Base-by-base conservation (phyloP, 2,329 filamentous ascomycete genomes). In the Elsinoe ampelina region DNA sequence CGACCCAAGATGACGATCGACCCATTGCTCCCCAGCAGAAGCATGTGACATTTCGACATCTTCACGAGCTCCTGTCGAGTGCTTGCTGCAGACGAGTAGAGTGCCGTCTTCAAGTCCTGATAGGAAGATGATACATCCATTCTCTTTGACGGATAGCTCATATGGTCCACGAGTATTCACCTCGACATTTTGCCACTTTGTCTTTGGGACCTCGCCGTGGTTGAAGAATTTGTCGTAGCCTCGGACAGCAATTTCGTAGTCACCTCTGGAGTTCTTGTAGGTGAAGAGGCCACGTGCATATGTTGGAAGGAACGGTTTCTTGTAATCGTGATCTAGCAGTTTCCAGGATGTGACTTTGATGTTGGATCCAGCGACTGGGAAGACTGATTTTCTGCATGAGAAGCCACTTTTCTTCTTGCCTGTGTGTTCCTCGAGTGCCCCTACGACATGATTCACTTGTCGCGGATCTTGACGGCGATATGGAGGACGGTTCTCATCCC, bases 221-320 rank as follows among this genome's bases (percentile, higher is more conserved):
- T 98, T 98, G 81, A 98, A 98, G 76, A 98, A 98, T 73, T 98
- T 98, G 77, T 98, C 92, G 72, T 98, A 98, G 54, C 93, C 93
- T 64, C 93, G 81, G 50, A 89, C 83, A 1, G 81, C 87, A 63
- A 98, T 96, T 70, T 95, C 89, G 11, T 81, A 75, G 7, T 81
- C 76, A 7, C 83, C 83, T 22, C 80, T 76, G 51, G 78, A 75
- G 60, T 81, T 84, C 61, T 74, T 80, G 41, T 86, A 86, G n/a
- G 91, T 98, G 72, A 98, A 98, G 1, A 98, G 80, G 5, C 93
- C 93, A 55, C 93, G 84, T 5, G 93, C 91, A 69, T 96, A 95
- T 1, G 89, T 95, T 5, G 93, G 93, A 10, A 98, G 79, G 63
- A 89, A 81, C 13, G 75, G 74, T 63, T 85, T 86, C 75, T 97